Conservation (phyloP, 257 asterid species). For the Sherardia arvensis region DNA sequence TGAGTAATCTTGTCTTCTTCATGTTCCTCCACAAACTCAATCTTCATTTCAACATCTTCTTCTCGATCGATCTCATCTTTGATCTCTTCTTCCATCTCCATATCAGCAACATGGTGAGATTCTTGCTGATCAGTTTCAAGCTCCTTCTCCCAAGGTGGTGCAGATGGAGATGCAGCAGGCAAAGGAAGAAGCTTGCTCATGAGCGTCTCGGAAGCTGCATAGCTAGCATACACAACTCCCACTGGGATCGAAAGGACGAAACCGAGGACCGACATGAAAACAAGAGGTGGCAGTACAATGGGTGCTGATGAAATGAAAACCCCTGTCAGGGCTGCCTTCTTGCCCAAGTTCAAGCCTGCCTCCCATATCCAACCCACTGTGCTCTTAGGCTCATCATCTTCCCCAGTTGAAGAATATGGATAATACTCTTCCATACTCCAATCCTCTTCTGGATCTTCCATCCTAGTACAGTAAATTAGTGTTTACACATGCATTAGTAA, state of each 20-base stretch:
- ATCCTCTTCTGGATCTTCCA: slow-evolving; percentile 40
- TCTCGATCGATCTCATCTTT: slow-evolving; percentile 2
- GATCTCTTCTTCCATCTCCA: slow-evolving; percentile 11
- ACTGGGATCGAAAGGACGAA: slow-evolving; percentile 45
- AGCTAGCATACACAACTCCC: slow-evolving; percentile 54
- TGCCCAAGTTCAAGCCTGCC: slow-evolving; percentile 42
- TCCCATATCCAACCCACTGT: slow-evolving; percentile 34
- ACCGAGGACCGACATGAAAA: slow-evolving; percentile 51
- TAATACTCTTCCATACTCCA: slow-evolving; percentile 22
- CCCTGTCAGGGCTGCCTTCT: slow-evolving; percentile 46
- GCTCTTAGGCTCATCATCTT: slow-evolving; percentile 18
- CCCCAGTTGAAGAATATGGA: slow-evolving; percentile 3
- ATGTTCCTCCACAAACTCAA: slow-evolving; percentile 15
- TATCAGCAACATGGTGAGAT: not conserved
- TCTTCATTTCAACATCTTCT: slow-evolving; percentile 18
- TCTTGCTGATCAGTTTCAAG: slow-evolving; percentile 8
- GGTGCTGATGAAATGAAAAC: slow-evolving; percentile 59
- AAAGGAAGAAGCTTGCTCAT: slow-evolving; percentile 53
- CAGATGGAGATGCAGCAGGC: slow-evolving; percentile 9
- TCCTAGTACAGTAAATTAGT: slow-evolving; percentile 15
- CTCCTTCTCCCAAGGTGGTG: slow-evolving; percentile 12
- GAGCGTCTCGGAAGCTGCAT: slow-evolving; percentile 53
- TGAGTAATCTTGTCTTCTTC: not conserved
- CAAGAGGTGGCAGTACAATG: slow-evolving; percentile 53
- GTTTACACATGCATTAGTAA: not conserved